These are phyloP conservation scores for Acanthamoeba lugdunensis DNA, from an alignment of 208 protist genomes.

Conservation along the genomic window DNA sequence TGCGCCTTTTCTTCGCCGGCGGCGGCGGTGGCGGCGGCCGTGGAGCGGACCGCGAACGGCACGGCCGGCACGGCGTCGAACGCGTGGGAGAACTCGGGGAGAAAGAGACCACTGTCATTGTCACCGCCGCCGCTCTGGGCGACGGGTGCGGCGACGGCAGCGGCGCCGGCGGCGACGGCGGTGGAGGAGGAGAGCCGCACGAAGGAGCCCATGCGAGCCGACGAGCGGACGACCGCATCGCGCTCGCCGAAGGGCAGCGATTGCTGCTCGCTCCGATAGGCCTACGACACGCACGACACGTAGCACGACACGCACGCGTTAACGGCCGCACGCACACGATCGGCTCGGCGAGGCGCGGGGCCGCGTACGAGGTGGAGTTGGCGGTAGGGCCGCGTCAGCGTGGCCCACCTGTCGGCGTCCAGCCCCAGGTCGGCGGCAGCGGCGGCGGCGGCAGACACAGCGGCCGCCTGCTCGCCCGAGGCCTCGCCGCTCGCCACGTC, in stretches of 20 bases:
- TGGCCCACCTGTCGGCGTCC: not conserved
- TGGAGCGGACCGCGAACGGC: too few relatives aligned
- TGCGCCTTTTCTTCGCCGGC: too few relatives aligned
- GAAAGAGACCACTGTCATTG: not conserved
- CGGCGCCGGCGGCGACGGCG: not conserved
- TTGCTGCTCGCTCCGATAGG: not conserved
- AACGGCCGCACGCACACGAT: too few relatives aligned
- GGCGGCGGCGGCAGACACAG: not conserved
- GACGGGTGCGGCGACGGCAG: too few relatives aligned
- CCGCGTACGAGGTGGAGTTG: not conserved
- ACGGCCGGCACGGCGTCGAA: not conserved
- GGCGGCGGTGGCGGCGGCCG: too few relatives aligned
- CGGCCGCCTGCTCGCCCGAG: not conserved
- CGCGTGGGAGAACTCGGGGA: not conserved
- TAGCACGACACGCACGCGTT: too few relatives aligned
- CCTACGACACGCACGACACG: not conserved
- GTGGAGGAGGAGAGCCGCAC: not conserved
- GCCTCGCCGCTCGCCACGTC: too few relatives aligned
- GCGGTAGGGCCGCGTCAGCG: not conserved
- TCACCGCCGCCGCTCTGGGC: too few relatives aligned
- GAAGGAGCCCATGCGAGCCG: not conserved
- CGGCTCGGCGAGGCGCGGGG: too few relatives aligned
- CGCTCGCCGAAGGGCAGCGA: not conserved
- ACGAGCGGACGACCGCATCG: not conserved
- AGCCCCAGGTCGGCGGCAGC: not conserved